These are phyloP conservation scores for Xylaria arbuscula DNA, from an alignment of 2,329 filamentous ascomycete species.

Conservation along the genomic window DNA sequence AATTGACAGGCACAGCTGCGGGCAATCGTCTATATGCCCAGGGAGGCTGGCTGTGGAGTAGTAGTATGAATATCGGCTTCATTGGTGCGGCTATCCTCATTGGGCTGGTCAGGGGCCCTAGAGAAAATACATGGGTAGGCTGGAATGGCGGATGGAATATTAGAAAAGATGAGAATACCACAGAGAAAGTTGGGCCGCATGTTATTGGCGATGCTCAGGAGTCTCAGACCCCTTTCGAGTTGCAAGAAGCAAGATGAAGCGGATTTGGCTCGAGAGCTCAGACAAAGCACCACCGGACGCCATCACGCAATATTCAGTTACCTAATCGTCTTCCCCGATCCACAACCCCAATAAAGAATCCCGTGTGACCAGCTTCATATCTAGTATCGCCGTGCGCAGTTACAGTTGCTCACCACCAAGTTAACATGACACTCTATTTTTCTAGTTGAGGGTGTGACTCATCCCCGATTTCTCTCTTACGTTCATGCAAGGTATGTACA, in stretches of 20 bases:
- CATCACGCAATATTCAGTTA: no score
- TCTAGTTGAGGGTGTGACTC: background rate
- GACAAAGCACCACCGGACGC: background rate
- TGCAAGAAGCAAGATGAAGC: background rate
- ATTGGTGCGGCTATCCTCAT: constrained; percentile 53
- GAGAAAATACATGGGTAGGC: constrained; percentile 56
- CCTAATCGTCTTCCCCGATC: no score
- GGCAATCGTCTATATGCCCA: constrained; percentile 64
- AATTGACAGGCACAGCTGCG: constrained; percentile 75
- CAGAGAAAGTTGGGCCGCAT: constrained; percentile 24
- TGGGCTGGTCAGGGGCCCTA: constrained; percentile 53
- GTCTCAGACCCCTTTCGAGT: background rate
- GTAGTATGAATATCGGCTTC: constrained; percentile 56
- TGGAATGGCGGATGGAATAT: constrained; percentile 58
- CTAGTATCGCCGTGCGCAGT: background rate
- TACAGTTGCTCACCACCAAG: background rate
- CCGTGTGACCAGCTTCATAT: background rate
- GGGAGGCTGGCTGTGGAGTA: constrained; percentile 63
- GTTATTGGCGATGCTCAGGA: constrained; percentile 13
- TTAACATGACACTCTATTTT: background rate
- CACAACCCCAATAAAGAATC: background rate
- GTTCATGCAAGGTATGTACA: background rate
- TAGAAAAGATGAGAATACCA: constrained; percentile 35
- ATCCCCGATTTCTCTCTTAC: background rate
- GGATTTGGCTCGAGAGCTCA: no score